phyloP scores from a whole-genome alignment of 2,329 filamentous ascomycete species.

The Apiospora aurea region DNA sequence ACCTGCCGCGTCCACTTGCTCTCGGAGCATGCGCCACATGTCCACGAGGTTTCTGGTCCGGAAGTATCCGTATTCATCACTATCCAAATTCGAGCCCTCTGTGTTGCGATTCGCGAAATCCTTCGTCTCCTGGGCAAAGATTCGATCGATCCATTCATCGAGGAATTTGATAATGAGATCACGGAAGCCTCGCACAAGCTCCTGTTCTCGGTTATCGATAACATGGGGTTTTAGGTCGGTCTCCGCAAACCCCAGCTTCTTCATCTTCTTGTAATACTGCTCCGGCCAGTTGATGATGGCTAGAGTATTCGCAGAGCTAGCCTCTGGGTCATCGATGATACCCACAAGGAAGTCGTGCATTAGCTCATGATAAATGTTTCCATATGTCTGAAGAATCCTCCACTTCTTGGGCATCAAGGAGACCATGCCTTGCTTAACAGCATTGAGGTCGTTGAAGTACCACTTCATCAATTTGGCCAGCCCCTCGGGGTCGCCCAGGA shows the following conservation, averaged over 20 bases:
- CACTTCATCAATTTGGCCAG: slow-evolving; percentile 90
- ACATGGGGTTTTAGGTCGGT: slow-evolving; percentile 84
- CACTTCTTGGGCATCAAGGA: slow-evolving; percentile 93
- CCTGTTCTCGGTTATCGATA: slow-evolving; percentile 86
- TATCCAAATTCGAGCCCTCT: slow-evolving; percentile 79
- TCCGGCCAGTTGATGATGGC: slow-evolving; percentile 95
- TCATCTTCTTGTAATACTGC: slow-evolving; percentile 96
- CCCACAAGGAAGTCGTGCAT: slow-evolving; percentile 94
- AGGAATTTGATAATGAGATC: slow-evolving; percentile 94
- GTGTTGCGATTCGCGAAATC: slow-evolving; percentile 81
- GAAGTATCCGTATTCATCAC: slow-evolving; percentile 88
- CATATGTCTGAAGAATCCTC: slow-evolving; percentile 92
- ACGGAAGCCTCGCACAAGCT: slow-evolving; percentile 92
- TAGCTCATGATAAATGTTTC: slow-evolving; percentile 86
- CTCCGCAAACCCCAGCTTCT: slow-evolving; percentile 80
- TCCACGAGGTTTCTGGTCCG: slow-evolving; percentile 91
- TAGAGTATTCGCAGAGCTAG: slow-evolving; percentile 86
- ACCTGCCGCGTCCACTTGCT: slow-evolving; percentile 86
- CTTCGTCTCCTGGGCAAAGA: slow-evolving; percentile 81
- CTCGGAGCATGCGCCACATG: slow-evolving; percentile 96
- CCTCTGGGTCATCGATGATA: slow-evolving; percentile 82
- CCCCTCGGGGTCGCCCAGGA: slow-evolving; percentile 81
- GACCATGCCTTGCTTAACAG: slow-evolving; percentile 91
- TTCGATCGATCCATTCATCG: slow-evolving; percentile 97
- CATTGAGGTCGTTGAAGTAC: slow-evolving; percentile 98